These are phyloP conservation scores for Rhytidhysteron rufulum DNA, from an alignment of 2,329 filamentous ascomycete genomes.

Conservation along the genomic window DNA sequence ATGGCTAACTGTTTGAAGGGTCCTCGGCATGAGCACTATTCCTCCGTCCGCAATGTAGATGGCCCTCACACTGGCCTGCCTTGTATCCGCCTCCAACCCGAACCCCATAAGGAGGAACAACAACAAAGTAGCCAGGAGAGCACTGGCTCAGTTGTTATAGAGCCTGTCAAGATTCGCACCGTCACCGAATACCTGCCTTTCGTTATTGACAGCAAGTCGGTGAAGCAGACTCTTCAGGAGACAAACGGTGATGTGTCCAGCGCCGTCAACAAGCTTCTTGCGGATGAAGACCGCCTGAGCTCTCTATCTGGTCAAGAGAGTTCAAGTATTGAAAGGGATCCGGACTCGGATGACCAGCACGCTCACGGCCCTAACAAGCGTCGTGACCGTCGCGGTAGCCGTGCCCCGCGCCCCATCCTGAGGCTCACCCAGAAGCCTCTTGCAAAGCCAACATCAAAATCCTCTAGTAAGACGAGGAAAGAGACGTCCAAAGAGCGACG, in stretches of 20 bases:
- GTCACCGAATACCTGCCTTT: conserved; percentile 51
- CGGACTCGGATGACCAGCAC: conserved; percentile 48
- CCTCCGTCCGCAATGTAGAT: conserved; percentile 58
- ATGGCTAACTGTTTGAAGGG: too few relatives aligned
- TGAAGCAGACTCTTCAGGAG: conserved; percentile 51
- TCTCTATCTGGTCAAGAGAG: conserved; percentile 42
- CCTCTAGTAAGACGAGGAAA: too few relatives aligned
- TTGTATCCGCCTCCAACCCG: conserved; percentile 37
- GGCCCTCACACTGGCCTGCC: conserved; percentile 58
- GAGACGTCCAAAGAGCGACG: too few relatives aligned
- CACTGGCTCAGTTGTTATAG: conserved; percentile 39
- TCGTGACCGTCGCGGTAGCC: conserved; percentile 44
- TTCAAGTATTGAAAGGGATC: conserved; percentile 50
- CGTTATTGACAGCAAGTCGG: conserved; percentile 47
- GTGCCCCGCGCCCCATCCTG: conserved; percentile 38
- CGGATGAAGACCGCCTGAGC: conserved; percentile 42
- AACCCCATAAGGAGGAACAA: conserved; percentile 37
- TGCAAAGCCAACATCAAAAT: conserved; percentile 10
- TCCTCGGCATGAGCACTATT: conserved; percentile 69
- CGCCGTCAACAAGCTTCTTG: conserved; percentile 51
- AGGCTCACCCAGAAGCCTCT: conserved; percentile 33
- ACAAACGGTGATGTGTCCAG: conserved; percentile 52
- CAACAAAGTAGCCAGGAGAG: conserved; percentile 28
- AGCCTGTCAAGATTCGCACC: conserved; percentile 54
- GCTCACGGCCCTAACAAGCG: conserved; percentile 51